Percentiles rank a stretch among this genome's conserved stretches.
phyloP scores from a whole-genome alignment of 768 basidiomycete genomes.

The Lyophyllum semitale region DNA sequence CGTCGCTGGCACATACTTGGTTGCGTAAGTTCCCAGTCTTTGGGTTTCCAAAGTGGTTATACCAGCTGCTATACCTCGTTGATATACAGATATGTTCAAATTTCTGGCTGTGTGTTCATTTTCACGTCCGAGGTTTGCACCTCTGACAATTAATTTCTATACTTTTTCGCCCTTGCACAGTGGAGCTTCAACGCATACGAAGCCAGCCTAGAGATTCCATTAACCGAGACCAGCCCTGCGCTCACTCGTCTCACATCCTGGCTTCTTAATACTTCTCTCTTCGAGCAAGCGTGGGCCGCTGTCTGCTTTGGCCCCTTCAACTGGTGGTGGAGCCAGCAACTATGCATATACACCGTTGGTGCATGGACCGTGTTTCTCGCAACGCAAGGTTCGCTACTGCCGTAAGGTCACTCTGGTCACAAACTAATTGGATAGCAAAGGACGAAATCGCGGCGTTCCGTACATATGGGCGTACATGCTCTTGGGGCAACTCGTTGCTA shows the following conservation, averaged over 20 bases:
- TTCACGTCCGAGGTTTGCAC: background rate
- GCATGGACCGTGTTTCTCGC: constrained; percentile 55
- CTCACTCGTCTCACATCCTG: constrained; percentile 45
- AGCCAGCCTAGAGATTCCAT: constrained; percentile 4
- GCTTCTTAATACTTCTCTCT: constrained; percentile 55
- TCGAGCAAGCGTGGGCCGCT: constrained; percentile 57
- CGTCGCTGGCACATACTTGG: constrained; percentile 36
- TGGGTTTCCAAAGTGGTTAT: too few species aligned
- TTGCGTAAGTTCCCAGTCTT: constrained; percentile 26
- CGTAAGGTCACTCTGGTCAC: background rate
- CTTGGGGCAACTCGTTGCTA: constrained; percentile 71
- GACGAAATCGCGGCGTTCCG: constrained; percentile 41
- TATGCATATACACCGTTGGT: constrained; percentile 61
- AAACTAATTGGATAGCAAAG: constrained; percentile 19
- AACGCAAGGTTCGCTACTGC: constrained; percentile 47
- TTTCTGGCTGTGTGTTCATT: constrained; percentile 28
- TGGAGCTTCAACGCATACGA: constrained; percentile 60
- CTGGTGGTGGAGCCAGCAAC: constrained; percentile 75
- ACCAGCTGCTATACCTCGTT: background rate
- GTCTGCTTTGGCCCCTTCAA: constrained; percentile 46
- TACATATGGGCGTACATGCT: constrained; percentile 71
- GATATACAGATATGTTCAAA: constrained; percentile 31
- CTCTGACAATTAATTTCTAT: background rate
- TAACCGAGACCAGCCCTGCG: background rate
- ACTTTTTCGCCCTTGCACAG: constrained; percentile 25